phyloP scores from a whole-genome alignment of 2,329 filamentous ascomycete species.

The Aspergillus costaricaensis region DNA sequence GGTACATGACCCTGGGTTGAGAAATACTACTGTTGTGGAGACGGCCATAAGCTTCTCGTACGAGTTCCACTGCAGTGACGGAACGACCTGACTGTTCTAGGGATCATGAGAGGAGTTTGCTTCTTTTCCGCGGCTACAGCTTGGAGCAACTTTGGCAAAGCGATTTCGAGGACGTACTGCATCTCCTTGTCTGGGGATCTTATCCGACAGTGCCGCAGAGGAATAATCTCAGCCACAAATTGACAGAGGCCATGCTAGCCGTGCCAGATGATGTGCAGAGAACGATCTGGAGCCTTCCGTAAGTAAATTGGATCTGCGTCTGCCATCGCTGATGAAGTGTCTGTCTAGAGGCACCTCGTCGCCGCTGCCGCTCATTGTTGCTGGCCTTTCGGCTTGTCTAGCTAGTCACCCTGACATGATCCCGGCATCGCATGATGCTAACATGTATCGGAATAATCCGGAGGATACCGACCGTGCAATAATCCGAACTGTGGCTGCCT shows the following conservation, averaged over 20 bases:
- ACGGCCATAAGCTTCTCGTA: constrained; percentile 38
- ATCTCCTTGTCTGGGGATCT: constrained; percentile 33
- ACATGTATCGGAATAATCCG: constrained; percentile 28
- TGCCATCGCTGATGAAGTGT: not conserved
- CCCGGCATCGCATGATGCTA: constrained; percentile 22
- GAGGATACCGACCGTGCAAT: constrained; percentile 25
- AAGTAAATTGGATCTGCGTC: not conserved
- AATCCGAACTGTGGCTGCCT: constrained; percentile 27
- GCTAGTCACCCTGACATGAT: constrained; percentile 23
- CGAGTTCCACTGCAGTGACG: not conserved
- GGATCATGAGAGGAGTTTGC: constrained; percentile 28
- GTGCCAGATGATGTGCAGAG: constrained; percentile 27
- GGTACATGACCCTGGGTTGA: constrained; percentile 37
- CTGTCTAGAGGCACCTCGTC: constrained; percentile 21
- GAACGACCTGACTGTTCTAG: constrained; percentile 18
- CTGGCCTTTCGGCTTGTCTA: constrained; percentile 33
- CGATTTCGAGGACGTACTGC: constrained; percentile 36
- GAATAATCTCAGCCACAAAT: constrained; percentile 18
- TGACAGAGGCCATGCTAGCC: constrained; percentile 26
- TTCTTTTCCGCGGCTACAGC: constrained; percentile 33
- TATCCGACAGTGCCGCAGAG: constrained; percentile 28
- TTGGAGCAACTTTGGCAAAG: constrained; percentile 34
- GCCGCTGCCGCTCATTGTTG: constrained; percentile 30
- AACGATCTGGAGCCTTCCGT: constrained; percentile 30
- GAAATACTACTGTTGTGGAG: constrained; percentile 36